A percentile compares a stretch with the other conserved stretches of the same genome.
phyloP scores from a whole-genome alignment of 192 early-diverging fungal genomes.

The Rhizophlyctis rosea region DNA sequence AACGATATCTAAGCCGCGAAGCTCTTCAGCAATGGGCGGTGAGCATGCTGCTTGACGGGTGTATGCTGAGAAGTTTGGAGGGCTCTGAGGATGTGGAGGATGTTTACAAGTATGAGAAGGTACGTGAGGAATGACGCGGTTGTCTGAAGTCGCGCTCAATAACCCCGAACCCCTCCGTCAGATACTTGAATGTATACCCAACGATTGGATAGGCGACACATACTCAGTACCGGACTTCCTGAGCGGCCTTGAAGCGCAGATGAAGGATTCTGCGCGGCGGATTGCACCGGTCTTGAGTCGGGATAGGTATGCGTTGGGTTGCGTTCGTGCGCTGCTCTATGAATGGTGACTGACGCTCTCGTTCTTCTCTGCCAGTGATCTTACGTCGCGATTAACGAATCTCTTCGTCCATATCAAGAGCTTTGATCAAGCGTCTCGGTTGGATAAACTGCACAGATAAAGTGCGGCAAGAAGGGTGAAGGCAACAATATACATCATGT shows the following conservation, averaged over 20 bases:
- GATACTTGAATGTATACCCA: conserved; percentile 3
- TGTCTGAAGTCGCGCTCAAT: neutral
- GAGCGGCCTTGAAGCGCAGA: neutral
- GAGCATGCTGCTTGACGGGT: conserved; percentile 14
- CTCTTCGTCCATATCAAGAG: neutral
- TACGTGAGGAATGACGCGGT: neutral
- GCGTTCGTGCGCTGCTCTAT: neutral
- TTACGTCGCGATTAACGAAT: neutral
- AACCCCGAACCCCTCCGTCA: neutral
- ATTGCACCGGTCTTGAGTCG: neutral
- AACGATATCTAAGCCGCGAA: conserved; percentile 7
- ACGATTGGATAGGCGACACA: conserved; percentile 4
- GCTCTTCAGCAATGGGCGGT: conserved; percentile 6
- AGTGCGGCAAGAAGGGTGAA: no score
- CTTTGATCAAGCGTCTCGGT: neutral
- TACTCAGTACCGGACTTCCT: neutral
- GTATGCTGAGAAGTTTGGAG: conserved; percentile 1
- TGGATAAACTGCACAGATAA: neutral
- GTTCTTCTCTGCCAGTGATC: neutral
- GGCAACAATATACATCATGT: no score
- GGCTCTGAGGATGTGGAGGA: neutral
- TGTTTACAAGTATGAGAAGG: neutral
- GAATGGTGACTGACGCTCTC: neutral
- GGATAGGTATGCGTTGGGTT: neutral
- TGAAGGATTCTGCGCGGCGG: neutral